Base-by-base conservation (phyloP, 441 rosid genomes). In the Jatropha multifida region DNA sequence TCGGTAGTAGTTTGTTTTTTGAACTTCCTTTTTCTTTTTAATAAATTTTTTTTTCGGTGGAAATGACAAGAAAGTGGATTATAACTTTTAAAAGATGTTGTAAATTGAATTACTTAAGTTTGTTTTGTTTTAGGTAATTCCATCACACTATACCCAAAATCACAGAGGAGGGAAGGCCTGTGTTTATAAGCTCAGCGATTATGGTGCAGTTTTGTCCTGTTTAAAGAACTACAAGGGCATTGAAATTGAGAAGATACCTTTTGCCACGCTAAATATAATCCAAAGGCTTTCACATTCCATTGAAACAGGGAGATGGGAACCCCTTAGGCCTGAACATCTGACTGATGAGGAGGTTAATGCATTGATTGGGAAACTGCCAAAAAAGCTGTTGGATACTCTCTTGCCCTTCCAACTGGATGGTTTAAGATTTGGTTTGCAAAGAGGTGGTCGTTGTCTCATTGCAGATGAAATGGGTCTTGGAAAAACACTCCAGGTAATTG, bases 401-500 rank as follows among this genome's bases (percentile, higher is more conserved):
- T 81, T 93, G 81, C 98, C 99, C 72, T 94, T 94, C 80, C 99
- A 94, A 77, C 85, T 86, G 61, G 96, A 91, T 78, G 99, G 99
- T 67, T 71, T 94, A 75, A 88, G 83, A 74, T 94, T 88, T 83
- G 98, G 94, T 40, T 68, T 94, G 78, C 86, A 69, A 81, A 87
- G 99, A 79, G 98, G 99, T 61, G 99, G 98, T 8, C 90, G 92
- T 76, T 94, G 98, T 84, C 92, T 94, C 48, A 93, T 93, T 81
- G 98, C 99, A 41, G 99, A 94, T 87, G 99, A 94, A 87, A 94
- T 94, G 99, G 97, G 98, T 63, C 97, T 94, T 80, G 99, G 99
- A 10, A 94, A 94, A 84, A 91, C 99, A 60, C 92, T 94, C 54
- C 97, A 94, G 94, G 99, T 92, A 72, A 74, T 63, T 67, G 46